phyloP scores from a whole-genome alignment of 495 filamentous ascomycete species.

The Penicillium paxilli region DNA sequence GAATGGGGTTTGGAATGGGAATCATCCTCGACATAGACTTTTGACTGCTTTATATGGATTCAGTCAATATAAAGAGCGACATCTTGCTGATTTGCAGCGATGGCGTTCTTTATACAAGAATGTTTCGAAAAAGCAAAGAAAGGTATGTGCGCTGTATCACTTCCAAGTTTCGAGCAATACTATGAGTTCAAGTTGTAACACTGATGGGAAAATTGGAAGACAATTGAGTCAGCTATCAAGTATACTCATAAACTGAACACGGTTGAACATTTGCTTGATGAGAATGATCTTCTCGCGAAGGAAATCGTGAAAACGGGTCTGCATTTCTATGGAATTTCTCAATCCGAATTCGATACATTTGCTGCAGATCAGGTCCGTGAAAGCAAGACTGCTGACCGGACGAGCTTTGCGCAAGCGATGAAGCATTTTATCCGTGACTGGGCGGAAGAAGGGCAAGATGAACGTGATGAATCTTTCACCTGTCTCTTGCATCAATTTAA shows the following conservation, averaged over 20 bases:
- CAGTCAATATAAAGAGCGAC: slow-evolving; percentile 17
- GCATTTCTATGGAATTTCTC: slow-evolving; percentile 19
- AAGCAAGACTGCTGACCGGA: slow-evolving; percentile 12
- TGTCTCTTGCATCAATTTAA: slow-evolving; percentile 25
- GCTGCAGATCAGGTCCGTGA: slow-evolving; percentile 10
- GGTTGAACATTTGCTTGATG: slow-evolving; percentile 19
- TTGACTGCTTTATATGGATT: slow-evolving; percentile 21
- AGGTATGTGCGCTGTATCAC: background rate
- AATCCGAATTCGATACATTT: slow-evolving; percentile 18
- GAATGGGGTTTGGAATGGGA: background rate
- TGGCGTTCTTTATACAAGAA: slow-evolving; percentile 27
- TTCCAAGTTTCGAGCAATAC: too few relatives aligned
- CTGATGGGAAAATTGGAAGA: background rate
- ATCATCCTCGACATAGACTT: slow-evolving; percentile 22
- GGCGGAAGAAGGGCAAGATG: slow-evolving; percentile 36
- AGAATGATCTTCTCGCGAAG: slow-evolving; percentile 12
- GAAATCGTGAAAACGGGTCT: slow-evolving; percentile 18
- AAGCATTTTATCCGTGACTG: slow-evolving; percentile 52
- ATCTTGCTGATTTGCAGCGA: slow-evolving; percentile 12
- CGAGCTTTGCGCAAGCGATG: slow-evolving; percentile 41
- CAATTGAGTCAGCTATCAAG: slow-evolving; percentile 16
- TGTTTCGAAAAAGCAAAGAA: slow-evolving; percentile 13
- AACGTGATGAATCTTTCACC: slow-evolving; percentile 37
- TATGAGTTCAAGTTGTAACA: too few relatives aligned
- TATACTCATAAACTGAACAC: slow-evolving; percentile 26